These are phyloP conservation scores for Samsoniella hepiali DNA, from an alignment of 2,329 filamentous ascomycete species.

Conservation along the genomic window DNA sequence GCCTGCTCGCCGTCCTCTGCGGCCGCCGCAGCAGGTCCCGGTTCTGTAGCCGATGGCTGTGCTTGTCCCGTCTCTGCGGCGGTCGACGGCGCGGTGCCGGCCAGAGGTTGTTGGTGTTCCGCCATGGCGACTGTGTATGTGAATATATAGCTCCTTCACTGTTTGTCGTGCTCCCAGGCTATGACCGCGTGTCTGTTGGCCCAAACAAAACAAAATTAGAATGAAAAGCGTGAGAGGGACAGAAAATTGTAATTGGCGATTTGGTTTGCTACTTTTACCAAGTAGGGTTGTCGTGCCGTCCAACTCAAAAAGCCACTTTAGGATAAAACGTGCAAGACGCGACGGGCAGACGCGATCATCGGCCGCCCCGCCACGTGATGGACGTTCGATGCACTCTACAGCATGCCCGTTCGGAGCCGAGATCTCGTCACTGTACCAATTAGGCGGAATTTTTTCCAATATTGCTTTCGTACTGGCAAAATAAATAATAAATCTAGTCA, in stretches of 20 bases:
- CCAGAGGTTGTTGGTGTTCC: not conserved
- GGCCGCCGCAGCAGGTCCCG: too few species aligned
- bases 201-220: too few species aligned
- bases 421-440: too few species aligned
- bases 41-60: not conserved
- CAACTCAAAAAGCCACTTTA: not conserved
- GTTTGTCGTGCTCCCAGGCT: too few species aligned
- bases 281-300: too few species aligned
- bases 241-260: too few species aligned
- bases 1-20: not conserved
- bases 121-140: not conserved
- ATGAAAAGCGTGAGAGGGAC: too few species aligned
- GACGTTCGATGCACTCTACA: not conserved
- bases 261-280: not conserved
- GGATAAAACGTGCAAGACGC: slow-evolving; percentile 1
- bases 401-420: not conserved
- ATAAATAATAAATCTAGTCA: not conserved
- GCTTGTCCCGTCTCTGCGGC: not conserved
- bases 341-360: slow-evolving; percentile 10
- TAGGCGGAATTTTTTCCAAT: too few species aligned
- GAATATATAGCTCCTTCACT: too few species aligned
- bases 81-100: not conserved
- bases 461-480: too few species aligned
- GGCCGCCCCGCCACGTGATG: slow-evolving; percentile 13
- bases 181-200: too few species aligned